A percentile compares a stretch with the other conserved stretches of the same genome.
phyloP scores from a whole-genome alignment of 208 protist genomes.

The Leishmania tarentolae region DNA sequence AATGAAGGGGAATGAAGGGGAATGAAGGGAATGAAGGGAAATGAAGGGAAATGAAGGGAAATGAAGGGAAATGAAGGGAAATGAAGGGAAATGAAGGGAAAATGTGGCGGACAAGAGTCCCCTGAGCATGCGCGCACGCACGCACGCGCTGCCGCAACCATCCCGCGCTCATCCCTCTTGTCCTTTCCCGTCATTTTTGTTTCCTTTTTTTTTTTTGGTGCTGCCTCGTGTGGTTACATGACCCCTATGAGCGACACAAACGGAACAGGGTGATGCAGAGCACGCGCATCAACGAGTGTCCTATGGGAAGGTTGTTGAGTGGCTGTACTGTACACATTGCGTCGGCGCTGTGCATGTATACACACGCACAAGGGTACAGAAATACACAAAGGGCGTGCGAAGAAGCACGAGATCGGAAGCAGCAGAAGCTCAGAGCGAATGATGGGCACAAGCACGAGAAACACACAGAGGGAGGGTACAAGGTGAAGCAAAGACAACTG shows the following conservation, averaged over 20 bases:
- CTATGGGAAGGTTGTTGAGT: not conserved
- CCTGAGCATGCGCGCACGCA: not conserved
- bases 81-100: no score
- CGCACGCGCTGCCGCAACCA: not conserved
- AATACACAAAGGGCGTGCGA: not conserved
- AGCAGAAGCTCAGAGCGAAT: slow-evolving; percentile 12
- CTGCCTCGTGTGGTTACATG: not conserved
- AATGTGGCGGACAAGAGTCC: not conserved
- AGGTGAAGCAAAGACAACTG: not conserved
- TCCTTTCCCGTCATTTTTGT: not conserved
- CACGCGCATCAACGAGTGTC: not conserved
- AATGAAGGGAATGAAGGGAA: no score
- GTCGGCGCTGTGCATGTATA: not conserved
- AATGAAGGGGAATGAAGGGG: no score
- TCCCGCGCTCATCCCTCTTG: not conserved
- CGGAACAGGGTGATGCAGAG: not conserved
- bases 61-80: no score
- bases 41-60: no score
- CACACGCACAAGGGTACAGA: not conserved
- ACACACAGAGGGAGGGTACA: not conserved
- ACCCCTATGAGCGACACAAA: not conserved
- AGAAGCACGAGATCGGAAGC: not conserved
- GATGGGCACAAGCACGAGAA: not conserved
- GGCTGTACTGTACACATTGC: not conserved
- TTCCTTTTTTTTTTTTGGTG: not conserved